Evolutionary conservation across 306 rosid species (phyloP).

Genomic region (Quercus agrifolia): DNA sequence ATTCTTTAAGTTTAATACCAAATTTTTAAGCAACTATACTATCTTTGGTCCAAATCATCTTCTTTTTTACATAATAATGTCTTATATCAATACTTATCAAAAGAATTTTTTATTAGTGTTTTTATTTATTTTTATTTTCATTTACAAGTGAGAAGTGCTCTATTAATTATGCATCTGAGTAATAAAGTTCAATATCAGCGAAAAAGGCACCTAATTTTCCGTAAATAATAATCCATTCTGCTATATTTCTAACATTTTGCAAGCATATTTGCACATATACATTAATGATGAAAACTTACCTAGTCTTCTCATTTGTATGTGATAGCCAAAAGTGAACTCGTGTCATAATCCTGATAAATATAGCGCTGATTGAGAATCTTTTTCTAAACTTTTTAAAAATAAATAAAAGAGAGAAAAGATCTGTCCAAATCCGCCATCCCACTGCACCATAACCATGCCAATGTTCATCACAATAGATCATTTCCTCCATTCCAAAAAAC

Average conservation of each 20-base stretch:
- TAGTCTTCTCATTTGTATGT: background rate
- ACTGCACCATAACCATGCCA: too few species aligned
- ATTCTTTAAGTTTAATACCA: background rate
- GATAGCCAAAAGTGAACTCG: too few species aligned
- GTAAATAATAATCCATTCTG: slow-evolving; percentile 52
- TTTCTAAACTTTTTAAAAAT: too few species aligned
- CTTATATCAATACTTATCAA: background rate
- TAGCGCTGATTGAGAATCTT: too few species aligned
- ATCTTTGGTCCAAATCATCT: background rate
- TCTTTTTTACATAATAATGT: background rate
- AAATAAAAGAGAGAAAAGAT: too few species aligned
- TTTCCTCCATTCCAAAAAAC: too few species aligned
- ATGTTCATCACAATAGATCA: too few species aligned
- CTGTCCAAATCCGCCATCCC: too few species aligned
- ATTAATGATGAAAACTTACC: background rate
- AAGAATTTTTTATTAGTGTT: too few species aligned
- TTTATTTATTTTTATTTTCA: slow-evolving; percentile 9
- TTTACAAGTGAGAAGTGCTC: slow-evolving; percentile 92
- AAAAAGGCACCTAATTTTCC: slow-evolving; percentile 66
- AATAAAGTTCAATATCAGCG: slow-evolving; percentile 89
- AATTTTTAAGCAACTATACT: background rate
- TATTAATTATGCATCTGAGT: slow-evolving; percentile 92
- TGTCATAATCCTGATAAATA: too few species aligned
- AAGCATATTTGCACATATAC: background rate
- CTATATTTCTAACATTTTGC: background rate